Conservation (phyloP, 2,329 filamentous ascomycete genomes). For the Acephala macrosclerotiorum region DNA sequence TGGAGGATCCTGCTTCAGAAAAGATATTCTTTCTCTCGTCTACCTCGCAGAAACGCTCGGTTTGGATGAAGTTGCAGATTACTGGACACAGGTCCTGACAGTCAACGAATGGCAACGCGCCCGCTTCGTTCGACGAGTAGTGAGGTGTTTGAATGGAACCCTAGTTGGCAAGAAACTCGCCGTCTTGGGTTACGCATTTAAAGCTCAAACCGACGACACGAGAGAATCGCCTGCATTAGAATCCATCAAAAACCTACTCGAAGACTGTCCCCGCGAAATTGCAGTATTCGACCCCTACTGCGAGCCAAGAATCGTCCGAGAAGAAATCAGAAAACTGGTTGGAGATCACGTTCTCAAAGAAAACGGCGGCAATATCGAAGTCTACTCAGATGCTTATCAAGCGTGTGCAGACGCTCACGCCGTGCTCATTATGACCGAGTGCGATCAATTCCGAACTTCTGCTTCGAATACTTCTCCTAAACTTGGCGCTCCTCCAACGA, state of each 20-base stretch:
- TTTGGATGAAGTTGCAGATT: slow-evolving; percentile 74
- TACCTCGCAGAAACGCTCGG: slow-evolving; percentile 77
- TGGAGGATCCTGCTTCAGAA: slow-evolving; percentile 83
- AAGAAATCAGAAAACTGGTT: slow-evolving; percentile 46
- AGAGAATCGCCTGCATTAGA: slow-evolving; percentile 74
- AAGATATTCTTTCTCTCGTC: slow-evolving; percentile 77
- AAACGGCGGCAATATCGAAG: slow-evolving; percentile 45
- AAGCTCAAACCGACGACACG: slow-evolving; percentile 80
- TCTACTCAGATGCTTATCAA: slow-evolving; percentile 51
- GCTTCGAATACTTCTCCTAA: slow-evolving; percentile 15
- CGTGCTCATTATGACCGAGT: slow-evolving; percentile 59
- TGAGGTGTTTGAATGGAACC: slow-evolving; percentile 72
- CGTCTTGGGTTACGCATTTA: slow-evolving; percentile 79
- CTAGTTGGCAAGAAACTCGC: slow-evolving; percentile 74
- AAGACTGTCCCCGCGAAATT: slow-evolving; percentile 69
- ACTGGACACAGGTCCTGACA: slow-evolving; percentile 76
- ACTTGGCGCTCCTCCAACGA: not conserved
- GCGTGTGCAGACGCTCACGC: slow-evolving; percentile 55
- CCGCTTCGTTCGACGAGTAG: slow-evolving; percentile 71
- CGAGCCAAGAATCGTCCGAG: slow-evolving; percentile 47
- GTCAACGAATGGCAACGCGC: slow-evolving; percentile 81
- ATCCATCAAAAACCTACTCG: slow-evolving; percentile 69
- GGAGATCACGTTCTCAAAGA: slow-evolving; percentile 42
- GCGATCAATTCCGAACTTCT: slow-evolving; percentile 56
- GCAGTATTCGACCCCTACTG: slow-evolving; percentile 71